phyloP scores from a whole-genome alignment of 176 grass and related monocot species.

The Canna indica region DNA sequence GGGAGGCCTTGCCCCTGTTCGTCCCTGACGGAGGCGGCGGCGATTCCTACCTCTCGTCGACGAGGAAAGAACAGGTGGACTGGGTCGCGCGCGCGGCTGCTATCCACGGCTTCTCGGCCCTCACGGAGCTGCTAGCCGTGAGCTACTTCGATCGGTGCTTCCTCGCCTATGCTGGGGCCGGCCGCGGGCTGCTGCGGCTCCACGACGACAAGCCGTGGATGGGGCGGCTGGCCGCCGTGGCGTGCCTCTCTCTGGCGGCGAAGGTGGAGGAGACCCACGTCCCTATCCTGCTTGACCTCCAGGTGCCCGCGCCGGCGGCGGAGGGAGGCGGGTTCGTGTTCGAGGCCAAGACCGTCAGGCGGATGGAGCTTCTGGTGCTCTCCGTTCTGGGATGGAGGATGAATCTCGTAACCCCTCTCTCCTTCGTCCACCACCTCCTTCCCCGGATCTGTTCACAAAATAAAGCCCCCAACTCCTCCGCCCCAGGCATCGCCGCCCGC shows the following conservation, averaged over 20 bases:
- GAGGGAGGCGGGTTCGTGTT: conserved; percentile 32
- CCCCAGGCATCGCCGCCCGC: not conserved
- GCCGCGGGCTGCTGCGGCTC: conserved; percentile 35
- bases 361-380: conserved; percentile 86
- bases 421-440: conserved; percentile 55
- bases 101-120: conserved; percentile 47
- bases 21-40: conserved; percentile 17
- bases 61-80: conserved; percentile 33
- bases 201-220: conserved; percentile 47
- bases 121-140: conserved; percentile 47
- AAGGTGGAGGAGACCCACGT: conserved; percentile 80
- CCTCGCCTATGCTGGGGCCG: conserved; percentile 19
- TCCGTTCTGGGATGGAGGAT: conserved; percentile 61
- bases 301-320: conserved; percentile 26
- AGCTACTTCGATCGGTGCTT: conserved; percentile 84
- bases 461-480: conserved; percentile 7
- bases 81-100: conserved; percentile 37
- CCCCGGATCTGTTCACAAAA: conserved; percentile 11
- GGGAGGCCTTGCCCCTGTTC: not conserved
- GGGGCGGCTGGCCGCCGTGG: conserved; percentile 56
- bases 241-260: conserved; percentile 60
- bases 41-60: conserved; percentile 13
- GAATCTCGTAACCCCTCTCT: conserved; percentile 73
- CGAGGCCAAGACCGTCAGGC: conserved; percentile 55
- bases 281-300: conserved; percentile 57